Conservation (phyloP, 108 stramenopile genomes). For the Pseudonitzschia delicatissima region DNA sequence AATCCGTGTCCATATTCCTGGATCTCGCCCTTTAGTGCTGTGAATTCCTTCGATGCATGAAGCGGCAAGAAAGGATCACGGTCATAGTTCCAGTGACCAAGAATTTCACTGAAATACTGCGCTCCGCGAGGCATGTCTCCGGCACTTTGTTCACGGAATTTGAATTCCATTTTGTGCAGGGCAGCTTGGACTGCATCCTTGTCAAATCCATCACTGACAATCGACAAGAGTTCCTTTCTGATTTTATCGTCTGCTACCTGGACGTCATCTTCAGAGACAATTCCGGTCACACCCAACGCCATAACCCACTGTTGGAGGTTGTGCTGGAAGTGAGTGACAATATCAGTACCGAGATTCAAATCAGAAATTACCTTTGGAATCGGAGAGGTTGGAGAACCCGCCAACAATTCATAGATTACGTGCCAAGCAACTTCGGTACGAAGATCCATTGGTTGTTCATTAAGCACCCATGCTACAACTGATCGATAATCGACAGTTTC, state of each 20-base stretch:
- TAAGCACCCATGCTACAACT: conserved; percentile 83
- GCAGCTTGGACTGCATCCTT: conserved; percentile 67
- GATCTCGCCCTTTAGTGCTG: conserved; percentile 71
- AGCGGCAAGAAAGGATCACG: conserved; percentile 58
- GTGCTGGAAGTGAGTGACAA: conserved; percentile 35
- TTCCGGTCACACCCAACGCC: conserved; percentile 82
- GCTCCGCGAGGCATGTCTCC: conserved; percentile 77
- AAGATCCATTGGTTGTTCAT: conserved; percentile 61
- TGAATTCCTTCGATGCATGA: conserved; percentile 65
- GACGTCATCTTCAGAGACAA: conserved; percentile 45
- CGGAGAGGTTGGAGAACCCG: conserved; percentile 66
- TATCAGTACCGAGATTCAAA: conserved; percentile 43
- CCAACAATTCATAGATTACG: conserved; percentile 73
- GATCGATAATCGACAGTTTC: conserved; percentile 59
- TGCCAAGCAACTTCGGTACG: conserved; percentile 74
- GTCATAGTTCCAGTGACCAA: conserved; percentile 89
- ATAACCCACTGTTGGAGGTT: conserved; percentile 34
- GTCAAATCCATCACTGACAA: conserved; percentile 76
- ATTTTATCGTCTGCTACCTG: conserved; percentile 52
- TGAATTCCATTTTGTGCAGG: conserved; percentile 86
- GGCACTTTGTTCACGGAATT: conserved; percentile 65
- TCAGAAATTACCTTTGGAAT: conserved; percentile 50
- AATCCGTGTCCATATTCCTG: conserved; percentile 47
- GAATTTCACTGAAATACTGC: conserved; percentile 70
- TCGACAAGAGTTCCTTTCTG: conserved; percentile 44